phyloP scores from a whole-genome alignment of 2,329 filamentous ascomycete species.

The Dothideomycetidae sp. region DNA sequence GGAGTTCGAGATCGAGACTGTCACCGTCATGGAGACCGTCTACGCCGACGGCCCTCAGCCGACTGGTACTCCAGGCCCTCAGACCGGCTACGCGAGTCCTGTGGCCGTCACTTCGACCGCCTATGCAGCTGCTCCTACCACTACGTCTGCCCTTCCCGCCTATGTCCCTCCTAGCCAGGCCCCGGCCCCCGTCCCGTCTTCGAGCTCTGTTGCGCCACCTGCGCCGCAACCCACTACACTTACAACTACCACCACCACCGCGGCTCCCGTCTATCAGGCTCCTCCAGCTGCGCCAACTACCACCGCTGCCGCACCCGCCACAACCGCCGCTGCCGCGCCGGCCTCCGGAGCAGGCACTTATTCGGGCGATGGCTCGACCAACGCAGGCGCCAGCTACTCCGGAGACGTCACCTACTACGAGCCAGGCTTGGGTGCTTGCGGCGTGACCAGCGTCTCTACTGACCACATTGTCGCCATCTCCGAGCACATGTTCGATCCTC shows the following conservation, averaged over 20 bases:
- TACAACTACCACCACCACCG: constrained; percentile 9
- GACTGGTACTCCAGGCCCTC: constrained; percentile 13
- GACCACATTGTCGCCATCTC: constrained; percentile 58
- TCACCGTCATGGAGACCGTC: constrained; percentile 37
- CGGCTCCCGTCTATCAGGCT: constrained; percentile 2
- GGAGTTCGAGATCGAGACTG: constrained; percentile 32
- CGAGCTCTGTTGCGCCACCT: constrained; percentile 12
- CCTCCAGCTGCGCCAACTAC: constrained; percentile 14
- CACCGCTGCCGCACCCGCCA: constrained; percentile 9
- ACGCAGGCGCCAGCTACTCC: constrained; percentile 25
- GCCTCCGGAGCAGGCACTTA: constrained; percentile 12
- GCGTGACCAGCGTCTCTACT: constrained; percentile 41
- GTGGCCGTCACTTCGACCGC: constrained; percentile 16
- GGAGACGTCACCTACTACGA: constrained; percentile 66
- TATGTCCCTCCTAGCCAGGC: constrained; percentile 13
- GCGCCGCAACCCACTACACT: neutral
- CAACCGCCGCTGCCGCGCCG: constrained; percentile 11
- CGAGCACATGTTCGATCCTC: constrained; percentile 45
- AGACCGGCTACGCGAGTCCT: constrained; percentile 6
- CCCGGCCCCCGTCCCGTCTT: constrained; percentile 17
- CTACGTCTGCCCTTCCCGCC: constrained; percentile 12
- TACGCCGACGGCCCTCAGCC: constrained; percentile 25
- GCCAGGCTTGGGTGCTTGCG: constrained; percentile 55
- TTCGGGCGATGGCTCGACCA: constrained; percentile 16
- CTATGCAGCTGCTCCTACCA: constrained; percentile 13